Base-by-base conservation (phyloP, 495 filamentous ascomycete genomes). In the Bathelium albidoporum region DNA sequence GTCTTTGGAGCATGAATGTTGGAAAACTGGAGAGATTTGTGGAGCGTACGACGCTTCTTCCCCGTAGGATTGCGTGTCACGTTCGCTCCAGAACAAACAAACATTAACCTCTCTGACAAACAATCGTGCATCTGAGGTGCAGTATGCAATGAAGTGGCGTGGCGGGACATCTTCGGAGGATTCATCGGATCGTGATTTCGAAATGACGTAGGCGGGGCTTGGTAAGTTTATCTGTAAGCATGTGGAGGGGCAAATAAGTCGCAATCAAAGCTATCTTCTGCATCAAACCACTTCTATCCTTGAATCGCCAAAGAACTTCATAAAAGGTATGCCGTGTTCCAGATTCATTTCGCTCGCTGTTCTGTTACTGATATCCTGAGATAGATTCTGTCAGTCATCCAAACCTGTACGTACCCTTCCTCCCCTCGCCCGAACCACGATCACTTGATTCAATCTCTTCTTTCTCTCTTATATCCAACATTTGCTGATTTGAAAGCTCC, bases 161-260 rank as follows among this genome's bases (percentile, higher is more conserved):
- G 22, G n/a, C 44, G 49, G 49, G 49, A 55, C 26, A 28, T 55
- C 24, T 29, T 55, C 49, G 49, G 49, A 28, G 16, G 49, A 24
- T 3, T n/a, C n/a, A n/a, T n/a, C n/a, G n/a, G n/a, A n/a, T n/a
- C n/a, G n/a, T n/a, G n/a, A n/a, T n/a, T n/a, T 18, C 9, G 43
- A 3, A 18, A 49, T 55, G 49, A 55, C 49, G 49, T 55, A 26
- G n/a, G 49, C 49, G 49, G 49, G 49, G 49, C 49, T 55, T 55
- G n/a, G 49, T 55, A 55, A 55, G 20, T n/a, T 9, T 24, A 55
- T 55, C 49, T 16, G 20, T 26, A 26, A 55, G 49, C 49, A 29
- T 55, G 16, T 49, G 49, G 49, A 55, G 49, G 49, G 49, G 49
- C 49, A 55, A 55, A 28, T 11, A n/a, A n/a, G 11, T 55, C 12